A percentile compares a stretch with the other conserved stretches of the same genome.
Conservation (phyloP, 768 basidiomycete genomes). For the Ramaria sp. region DNA sequence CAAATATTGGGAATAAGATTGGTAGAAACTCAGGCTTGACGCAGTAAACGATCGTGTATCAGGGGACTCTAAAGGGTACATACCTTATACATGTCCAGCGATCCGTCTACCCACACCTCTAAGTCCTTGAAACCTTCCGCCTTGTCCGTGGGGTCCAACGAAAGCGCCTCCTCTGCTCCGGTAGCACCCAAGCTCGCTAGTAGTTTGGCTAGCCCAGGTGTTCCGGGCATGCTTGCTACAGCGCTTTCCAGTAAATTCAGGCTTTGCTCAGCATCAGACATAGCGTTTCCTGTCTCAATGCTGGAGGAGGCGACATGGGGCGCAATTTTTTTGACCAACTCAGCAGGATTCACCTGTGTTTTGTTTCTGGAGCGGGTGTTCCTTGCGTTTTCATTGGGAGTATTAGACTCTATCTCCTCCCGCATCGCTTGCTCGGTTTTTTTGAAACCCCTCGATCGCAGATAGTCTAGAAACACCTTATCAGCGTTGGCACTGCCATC, state of each 20-base stretch:
- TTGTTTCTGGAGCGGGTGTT: conserved; percentile 19
- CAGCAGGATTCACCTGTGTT: conserved; percentile 26
- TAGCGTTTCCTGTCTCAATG: background rate
- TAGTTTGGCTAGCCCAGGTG: conserved; percentile 43
- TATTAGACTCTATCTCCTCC: conserved; percentile 26
- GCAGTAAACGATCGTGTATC: conserved; percentile 1
- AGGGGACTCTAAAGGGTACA: conserved; percentile 15
- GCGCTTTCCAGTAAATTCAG: conserved; percentile 41
- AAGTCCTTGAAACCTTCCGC: conserved; percentile 79
- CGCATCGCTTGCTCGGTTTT: conserved; percentile 32
- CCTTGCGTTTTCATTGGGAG: conserved; percentile 23
- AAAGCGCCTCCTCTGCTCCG: conserved; percentile 74
- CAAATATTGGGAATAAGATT: conserved; percentile 91
- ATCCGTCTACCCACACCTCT: conserved; percentile 84
- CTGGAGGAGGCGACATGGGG: conserved; percentile 26
- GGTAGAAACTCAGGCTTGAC: conserved; percentile 84
- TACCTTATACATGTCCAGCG: conserved; percentile 85
- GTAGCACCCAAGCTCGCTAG: conserved; percentile 69
- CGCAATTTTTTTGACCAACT: conserved; percentile 38
- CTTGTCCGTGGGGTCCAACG: conserved; percentile 74
- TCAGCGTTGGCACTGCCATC: conserved; percentile 20
- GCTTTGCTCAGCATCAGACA: conserved; percentile 4
- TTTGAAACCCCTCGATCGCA: conserved; percentile 36
- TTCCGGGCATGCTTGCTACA: conserved; percentile 59
- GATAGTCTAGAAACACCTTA: conserved; percentile 37